phyloP scores from a whole-genome alignment of 2,329 filamentous ascomycete species.

The Diaporthe ilicicola region DNA sequence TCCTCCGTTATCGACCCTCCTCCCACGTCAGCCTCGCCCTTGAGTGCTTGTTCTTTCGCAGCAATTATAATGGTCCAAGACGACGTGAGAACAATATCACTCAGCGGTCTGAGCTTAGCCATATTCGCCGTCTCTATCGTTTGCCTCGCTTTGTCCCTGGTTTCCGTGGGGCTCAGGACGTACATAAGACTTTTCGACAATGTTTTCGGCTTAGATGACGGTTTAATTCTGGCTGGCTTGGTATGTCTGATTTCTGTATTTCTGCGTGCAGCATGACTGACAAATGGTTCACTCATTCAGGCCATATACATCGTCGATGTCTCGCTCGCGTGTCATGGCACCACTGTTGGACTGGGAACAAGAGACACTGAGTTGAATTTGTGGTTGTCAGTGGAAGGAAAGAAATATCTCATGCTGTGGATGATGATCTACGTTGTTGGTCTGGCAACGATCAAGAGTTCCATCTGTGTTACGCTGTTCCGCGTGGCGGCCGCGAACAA shows the following conservation, averaged over 20 bases:
- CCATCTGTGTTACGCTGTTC: slow-evolving; percentile 36
- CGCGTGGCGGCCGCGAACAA: slow-evolving; percentile 27
- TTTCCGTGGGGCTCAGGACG: slow-evolving; percentile 35
- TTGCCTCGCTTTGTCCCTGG: slow-evolving; percentile 32
- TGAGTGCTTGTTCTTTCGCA: not conserved
- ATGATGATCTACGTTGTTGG: slow-evolving; percentile 37
- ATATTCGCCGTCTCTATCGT: slow-evolving; percentile 35
- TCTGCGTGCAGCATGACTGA: not conserved
- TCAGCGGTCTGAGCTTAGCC: slow-evolving; percentile 28
- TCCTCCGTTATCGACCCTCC: not conserved
- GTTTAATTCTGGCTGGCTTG: slow-evolving; percentile 21
- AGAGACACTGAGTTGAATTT: slow-evolving; percentile 32
- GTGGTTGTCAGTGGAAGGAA: slow-evolving; percentile 29
- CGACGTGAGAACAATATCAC: not conserved
- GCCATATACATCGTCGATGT: slow-evolving; percentile 33
- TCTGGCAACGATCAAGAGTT: slow-evolving; percentile 36
- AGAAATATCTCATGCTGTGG: slow-evolving; percentile 37
- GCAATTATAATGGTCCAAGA: slow-evolving; percentile 1
- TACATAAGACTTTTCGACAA: slow-evolving; percentile 27
- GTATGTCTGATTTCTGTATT: not conserved
- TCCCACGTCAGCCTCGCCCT: not conserved
- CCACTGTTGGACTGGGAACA: slow-evolving; percentile 35
- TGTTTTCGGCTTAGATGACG: slow-evolving; percentile 27
- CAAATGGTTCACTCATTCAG: not conserved
- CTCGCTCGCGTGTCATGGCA: slow-evolving; percentile 35